These are phyloP conservation scores for Pyricularia sp. DNA, from an alignment of 2,329 filamentous ascomycete species.

Conservation along the genomic window DNA sequence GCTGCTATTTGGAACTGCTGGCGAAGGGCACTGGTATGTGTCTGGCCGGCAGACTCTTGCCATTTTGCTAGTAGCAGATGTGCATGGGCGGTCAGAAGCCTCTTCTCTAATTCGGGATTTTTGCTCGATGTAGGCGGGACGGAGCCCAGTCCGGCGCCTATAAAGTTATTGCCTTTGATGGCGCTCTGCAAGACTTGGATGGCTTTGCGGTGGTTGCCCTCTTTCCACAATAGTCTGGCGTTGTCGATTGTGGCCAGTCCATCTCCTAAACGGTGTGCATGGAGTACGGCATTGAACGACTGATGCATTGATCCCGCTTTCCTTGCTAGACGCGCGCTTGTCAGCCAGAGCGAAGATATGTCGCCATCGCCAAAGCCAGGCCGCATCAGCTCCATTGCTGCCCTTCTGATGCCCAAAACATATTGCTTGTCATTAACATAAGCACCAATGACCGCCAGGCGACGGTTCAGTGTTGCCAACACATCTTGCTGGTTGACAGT, in stretches of 20 bases:
- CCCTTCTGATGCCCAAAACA: slow-evolving; percentile 70
- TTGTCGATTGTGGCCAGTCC: slow-evolving; percentile 88
- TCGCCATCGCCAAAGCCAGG: slow-evolving; percentile 55
- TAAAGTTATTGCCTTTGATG: slow-evolving; percentile 68
- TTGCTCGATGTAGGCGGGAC: slow-evolving; percentile 23
- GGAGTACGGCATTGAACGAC: slow-evolving; percentile 86
- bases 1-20: slow-evolving; percentile 73
- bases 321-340: slow-evolving; percentile 71
- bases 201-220: slow-evolving; percentile 85
- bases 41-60: slow-evolving; percentile 91
- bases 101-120: slow-evolving; percentile 35
- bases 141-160: slow-evolving; percentile 19
- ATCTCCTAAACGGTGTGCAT: slow-evolving; percentile 73
- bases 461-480: slow-evolving; percentile 50
- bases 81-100: slow-evolving; percentile 58
- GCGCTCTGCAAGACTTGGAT: slow-evolving; percentile 84
- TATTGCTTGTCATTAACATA: slow-evolving; percentile 92
- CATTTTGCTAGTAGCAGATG: slow-evolving; percentile 88
- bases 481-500: slow-evolving; percentile 19
- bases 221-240: slow-evolving; percentile 82
- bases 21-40: slow-evolving; percentile 66
- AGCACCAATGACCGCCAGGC: slow-evolving; percentile 80
- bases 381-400: slow-evolving; percentile 70
- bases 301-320: slow-evolving; percentile 75
- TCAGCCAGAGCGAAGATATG: slow-evolving; percentile 73